Base-by-base conservation (phyloP, 345 rosid species). In the Trapa bicornis region DNA sequence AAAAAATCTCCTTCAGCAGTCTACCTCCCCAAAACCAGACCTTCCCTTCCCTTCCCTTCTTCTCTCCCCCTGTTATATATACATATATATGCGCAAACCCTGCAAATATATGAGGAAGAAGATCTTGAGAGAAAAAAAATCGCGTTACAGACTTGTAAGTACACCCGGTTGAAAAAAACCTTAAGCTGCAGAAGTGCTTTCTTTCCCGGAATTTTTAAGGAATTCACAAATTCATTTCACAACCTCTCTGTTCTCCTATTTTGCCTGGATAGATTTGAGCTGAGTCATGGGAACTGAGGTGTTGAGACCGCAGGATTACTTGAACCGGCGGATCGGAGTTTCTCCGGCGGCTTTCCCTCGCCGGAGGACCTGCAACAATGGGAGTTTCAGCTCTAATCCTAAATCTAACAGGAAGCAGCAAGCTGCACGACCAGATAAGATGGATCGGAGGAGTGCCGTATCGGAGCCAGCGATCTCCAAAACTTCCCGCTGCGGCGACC, bases 241-340 rank as follows among this genome's bases (percentile, higher is more conserved):
- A 4, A 50, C 22, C 56, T 50, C 56, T 50, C 6, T 29, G 2
- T 50, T 1, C 4, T 45, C 48, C 48, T 45, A 4, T 8, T 52
- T 3, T 3, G 3, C 57, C 5, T 41, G 7, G 43, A 22, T 22
- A 41, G 43, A 8, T 52, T 52, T 52, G 32, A 15, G 35, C 38
- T 47, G 37, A 64, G 67, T 16, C 38, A 94, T 91, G 99, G 99
- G 88, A 33, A 91, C 96, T 38, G 88, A 94, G 78, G 66, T 87
- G 33, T 76, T 89, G 65, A 79, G 91, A 71, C 95, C 99, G 17
- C 97, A 83, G 72, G 84, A 85, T 66, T 80, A 84, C 83, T 74
- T 89, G 69, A 68, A 68, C 45, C 77, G 79, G 29, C 72, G 83
- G 50, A 74, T 84, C 37, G 75, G 84, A 72, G 73, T 74, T 60